phyloP scores from a whole-genome alignment of 2,329 filamentous ascomycete species.

The Fusarium albidum region DNA sequence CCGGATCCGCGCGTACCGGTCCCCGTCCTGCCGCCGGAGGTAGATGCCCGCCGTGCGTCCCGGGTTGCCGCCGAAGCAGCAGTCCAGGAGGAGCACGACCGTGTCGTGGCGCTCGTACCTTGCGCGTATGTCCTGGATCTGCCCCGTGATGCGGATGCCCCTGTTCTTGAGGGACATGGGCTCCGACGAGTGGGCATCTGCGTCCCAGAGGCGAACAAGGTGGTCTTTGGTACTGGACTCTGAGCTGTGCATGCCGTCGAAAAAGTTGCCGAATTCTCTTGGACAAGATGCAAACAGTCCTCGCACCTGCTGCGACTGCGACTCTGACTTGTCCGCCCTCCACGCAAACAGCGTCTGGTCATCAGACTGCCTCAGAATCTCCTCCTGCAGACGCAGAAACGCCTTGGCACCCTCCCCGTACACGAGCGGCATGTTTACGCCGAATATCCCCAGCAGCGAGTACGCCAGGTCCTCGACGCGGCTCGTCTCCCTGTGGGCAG shows the following conservation, averaged over 20 bases:
- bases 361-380: constrained; percentile 14
- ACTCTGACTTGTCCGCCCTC: neutral
- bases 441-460: constrained; percentile 9
- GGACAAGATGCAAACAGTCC: constrained; percentile 3
- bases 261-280: neutral
- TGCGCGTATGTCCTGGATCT: neutral
- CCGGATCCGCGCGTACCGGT: constrained; percentile 1
- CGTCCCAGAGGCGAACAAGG: constrained; percentile 2
- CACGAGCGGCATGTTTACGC: constrained; percentile 17
- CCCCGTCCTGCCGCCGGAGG: constrained; percentile 1
- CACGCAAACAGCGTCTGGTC: constrained; percentile 22
- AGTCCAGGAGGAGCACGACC: neutral
- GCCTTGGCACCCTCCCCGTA: constrained; percentile 15
- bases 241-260: no score
- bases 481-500: neutral
- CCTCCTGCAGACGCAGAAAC: constrained; percentile 15
- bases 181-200: neutral
- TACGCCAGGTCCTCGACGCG: constrained; percentile 16
- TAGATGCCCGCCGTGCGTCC: constrained; percentile 2
- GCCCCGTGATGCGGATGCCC: neutral
- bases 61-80: constrained; percentile 4
- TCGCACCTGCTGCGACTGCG: neutral
- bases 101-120: constrained; percentile 1
- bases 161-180: neutral
- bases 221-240: neutral